phyloP scores from a whole-genome alignment of 2,329 filamentous ascomycete species.

The Talaromyces islandicus region DNA sequence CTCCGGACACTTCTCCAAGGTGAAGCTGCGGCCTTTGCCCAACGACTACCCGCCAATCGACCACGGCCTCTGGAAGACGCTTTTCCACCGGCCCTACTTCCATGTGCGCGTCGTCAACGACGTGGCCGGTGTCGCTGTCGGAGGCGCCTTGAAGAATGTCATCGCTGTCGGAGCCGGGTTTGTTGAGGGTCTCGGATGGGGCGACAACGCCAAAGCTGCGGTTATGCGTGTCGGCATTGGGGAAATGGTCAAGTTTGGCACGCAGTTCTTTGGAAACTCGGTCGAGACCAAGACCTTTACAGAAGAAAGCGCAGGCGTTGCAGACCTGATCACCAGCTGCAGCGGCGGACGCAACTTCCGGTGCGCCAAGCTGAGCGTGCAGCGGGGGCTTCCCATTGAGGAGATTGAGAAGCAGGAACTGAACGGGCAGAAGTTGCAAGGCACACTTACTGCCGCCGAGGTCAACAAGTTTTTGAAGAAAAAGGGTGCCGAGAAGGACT shows the following conservation, averaged over 20 bases:
- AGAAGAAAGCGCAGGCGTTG: constrained; percentile 55
- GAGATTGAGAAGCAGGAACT: constrained; percentile 86
- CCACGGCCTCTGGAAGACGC: constrained; percentile 71
- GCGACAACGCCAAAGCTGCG: constrained; percentile 97
- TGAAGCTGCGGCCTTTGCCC: constrained; percentile 69
- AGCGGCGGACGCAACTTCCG: constrained; percentile 89
- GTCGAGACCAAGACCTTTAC: constrained; percentile 83
- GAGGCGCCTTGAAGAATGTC: constrained; percentile 94
- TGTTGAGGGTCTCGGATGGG: constrained; percentile 92
- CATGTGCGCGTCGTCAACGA: constrained; percentile 90
- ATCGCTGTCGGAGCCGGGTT: constrained; percentile 92
- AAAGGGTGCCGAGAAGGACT: constrained; percentile 71
- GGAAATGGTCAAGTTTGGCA: constrained; percentile 95
- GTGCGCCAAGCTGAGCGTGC: constrained; percentile 81
- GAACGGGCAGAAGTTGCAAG: constrained; percentile 95
- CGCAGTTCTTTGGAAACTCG: constrained; percentile 82
- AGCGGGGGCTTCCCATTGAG: constrained; percentile 70
- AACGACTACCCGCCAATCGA: constrained; percentile 79
- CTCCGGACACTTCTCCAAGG: constrained; percentile 60
- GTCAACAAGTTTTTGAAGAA: constrained; percentile 83
- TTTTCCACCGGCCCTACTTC: constrained; percentile 97
- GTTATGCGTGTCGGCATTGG: constrained; percentile 94
- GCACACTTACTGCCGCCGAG: constrained; percentile 84
- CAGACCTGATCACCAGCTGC: constrained; percentile 87
- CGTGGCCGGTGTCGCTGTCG: constrained; percentile 92